phyloP scores from a whole-genome alignment of 768 basidiomycete genomes.

The Boletus coccyginus region DNA sequence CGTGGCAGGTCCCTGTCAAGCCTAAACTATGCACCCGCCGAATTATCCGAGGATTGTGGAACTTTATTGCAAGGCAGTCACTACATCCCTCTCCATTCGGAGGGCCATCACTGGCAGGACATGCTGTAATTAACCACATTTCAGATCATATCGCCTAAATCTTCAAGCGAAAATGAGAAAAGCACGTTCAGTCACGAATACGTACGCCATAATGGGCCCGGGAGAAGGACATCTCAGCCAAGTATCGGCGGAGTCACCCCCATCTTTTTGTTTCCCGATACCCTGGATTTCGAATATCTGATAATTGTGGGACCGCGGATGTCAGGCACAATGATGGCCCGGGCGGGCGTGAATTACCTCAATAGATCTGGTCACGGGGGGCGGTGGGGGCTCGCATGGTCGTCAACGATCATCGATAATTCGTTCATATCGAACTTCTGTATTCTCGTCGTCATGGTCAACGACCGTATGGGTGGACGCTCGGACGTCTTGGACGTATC shows the following conservation, averaged over 20 bases:
- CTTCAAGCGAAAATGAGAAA: background rate
- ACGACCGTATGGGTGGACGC: background rate
- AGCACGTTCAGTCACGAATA: background rate
- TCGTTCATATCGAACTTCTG: background rate
- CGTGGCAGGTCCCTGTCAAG: slow-evolving; percentile 1
- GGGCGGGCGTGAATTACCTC: background rate
- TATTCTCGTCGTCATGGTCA: slow-evolving; percentile 1
- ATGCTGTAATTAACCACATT: background rate
- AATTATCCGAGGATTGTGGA: background rate
- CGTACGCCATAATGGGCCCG: background rate
- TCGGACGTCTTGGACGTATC: background rate
- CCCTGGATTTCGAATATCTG: slow-evolving; percentile 7
- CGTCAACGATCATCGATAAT: background rate
- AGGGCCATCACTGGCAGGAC: background rate
- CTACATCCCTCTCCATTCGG: background rate
- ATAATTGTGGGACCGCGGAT: slow-evolving; percentile 2
- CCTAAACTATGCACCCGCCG: slow-evolving; percentile 4
- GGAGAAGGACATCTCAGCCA: background rate
- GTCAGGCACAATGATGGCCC: slow-evolving; percentile 20
- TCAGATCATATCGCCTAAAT: background rate
- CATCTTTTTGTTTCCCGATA: background rate
- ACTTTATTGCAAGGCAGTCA: background rate
- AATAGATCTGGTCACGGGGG: background rate
- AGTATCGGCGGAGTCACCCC: slow-evolving; percentile 1
- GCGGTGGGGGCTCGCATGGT: slow-evolving; percentile 11